A percentile compares a stretch with the other conserved stretches of the same genome.
Conservation (phyloP, 257 asterid species). For the Salvia splendens region DNA sequence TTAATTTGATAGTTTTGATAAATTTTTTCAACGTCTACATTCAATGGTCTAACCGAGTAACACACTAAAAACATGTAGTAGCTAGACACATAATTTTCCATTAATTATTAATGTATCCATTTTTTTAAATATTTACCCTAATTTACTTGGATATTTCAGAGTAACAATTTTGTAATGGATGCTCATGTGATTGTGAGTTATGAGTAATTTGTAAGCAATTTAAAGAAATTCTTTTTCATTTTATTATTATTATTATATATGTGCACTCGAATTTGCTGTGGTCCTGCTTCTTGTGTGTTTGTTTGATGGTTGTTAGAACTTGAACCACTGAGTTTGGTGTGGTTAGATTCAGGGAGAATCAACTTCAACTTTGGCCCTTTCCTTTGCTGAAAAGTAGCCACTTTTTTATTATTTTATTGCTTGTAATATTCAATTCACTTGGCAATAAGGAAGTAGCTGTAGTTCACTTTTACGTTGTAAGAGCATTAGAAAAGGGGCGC, state of each 20-base stretch:
- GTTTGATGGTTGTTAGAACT: no score
- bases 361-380: background rate
- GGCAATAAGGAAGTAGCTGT: no score
- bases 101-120: background rate
- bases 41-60: background rate
- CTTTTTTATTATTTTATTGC: background rate
- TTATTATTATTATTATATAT: background rate
- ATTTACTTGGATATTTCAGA: no score
- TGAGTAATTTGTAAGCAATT: background rate
- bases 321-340: background rate
- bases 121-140: background rate
- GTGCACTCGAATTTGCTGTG: no score
- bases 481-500: no score
- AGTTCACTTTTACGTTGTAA: no score
- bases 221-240: background rate
- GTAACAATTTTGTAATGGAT: background rate
- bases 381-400: background rate
- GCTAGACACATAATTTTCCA: background rate
- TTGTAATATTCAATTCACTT: no score
- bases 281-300: no score
- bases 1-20: no score
- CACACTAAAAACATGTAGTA: background rate
- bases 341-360: background rate
- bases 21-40: no score
- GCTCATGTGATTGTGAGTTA: constrained; percentile 1